These are phyloP conservation scores for Xylariales sp. DNA, from an alignment of 2,329 filamentous ascomycete species.

Conservation along the genomic window DNA sequence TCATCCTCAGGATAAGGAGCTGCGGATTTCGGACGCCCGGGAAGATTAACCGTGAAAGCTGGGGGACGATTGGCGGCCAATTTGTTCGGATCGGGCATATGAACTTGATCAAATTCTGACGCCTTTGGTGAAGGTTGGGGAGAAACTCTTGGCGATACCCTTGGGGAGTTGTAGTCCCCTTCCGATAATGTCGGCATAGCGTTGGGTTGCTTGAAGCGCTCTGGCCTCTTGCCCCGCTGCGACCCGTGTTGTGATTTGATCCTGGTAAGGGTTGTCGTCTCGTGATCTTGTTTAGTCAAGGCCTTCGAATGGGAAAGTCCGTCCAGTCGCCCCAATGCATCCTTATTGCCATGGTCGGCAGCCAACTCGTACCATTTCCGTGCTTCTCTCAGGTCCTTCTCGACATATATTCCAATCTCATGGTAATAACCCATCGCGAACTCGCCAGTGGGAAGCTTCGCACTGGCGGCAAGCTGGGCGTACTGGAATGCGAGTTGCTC, in stretches of 20 bases:
- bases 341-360: slow-evolving; percentile 85
- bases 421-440: slow-evolving; percentile 98
- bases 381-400: slow-evolving; percentile 78
- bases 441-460: slow-evolving; percentile 82
- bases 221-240: slow-evolving; percentile 56
- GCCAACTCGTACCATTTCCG: slow-evolving; percentile 87
- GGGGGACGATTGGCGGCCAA: slow-evolving; percentile 33
- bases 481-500: slow-evolving; percentile 91
- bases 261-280: slow-evolving; percentile 80
- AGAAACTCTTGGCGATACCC: slow-evolving; percentile 19
- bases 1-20: slow-evolving; percentile 71
- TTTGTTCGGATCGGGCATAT: slow-evolving; percentile 41
- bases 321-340: slow-evolving; percentile 77
- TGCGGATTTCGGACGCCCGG: slow-evolving; percentile 48
- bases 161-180: slow-evolving; percentile 24
- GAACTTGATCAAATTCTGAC: slow-evolving; percentile 34
- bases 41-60: slow-evolving; percentile 48
- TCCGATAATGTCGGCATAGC: slow-evolving; percentile 48
- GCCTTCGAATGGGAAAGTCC: slow-evolving; percentile 79
- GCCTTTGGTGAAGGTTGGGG: slow-evolving; percentile 37
- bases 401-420: slow-evolving; percentile 90
- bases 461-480: slow-evolving; percentile 77
- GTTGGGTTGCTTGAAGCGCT: slow-evolving; percentile 50
- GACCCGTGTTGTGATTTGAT: slow-evolving; percentile 81
- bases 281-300: slow-evolving; percentile 86